Base-by-base conservation (phyloP, 257 asterid species). In the Dorcoceras hygrometricum region DNA sequence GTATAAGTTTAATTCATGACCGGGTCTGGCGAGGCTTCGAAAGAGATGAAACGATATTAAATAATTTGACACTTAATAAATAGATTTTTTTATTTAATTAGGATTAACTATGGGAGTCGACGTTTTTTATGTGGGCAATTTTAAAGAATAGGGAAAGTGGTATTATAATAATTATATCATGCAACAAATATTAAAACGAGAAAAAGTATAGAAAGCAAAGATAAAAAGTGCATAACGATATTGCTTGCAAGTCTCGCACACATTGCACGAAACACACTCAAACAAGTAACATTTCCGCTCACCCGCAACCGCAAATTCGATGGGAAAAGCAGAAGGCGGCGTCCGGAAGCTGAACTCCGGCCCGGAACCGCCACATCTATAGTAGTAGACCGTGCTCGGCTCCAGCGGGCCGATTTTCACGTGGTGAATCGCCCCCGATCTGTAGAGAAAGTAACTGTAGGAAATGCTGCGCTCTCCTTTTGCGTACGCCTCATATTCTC, bases 341-440 rank as follows among this genome's bases (percentile, higher is more conserved):
- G 83, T 80, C 63, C 78, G 80, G 73, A 83, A 64, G 57, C 74
- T 74, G 65, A 80, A 76, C 70, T 80, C 86, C 16, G 76, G 76
- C 66, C 75, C 86, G 65, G 57, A 59, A 25, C 85, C 80, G 6
- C 88, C 88, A 60, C 88, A 83, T 34, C 68, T 62, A 51, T 83
- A 83, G 66, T 63, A 83, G 59, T 83, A 83, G 23, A 78, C 23
- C 0, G 74, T 83, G 75, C 57, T 67, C 65, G 73, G 72, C 63
- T 70, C 74, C 76, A 83, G 63, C 23, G 88, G 88, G 31, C 88
- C 88, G 34, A 83, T 80, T 22, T 77, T 81, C 32, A 80, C 66
- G 39, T 83, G 83, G 58, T 83, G 86, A 60, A 83, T 80, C 75
- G 31, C 71, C 32, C 88, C 88, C 6, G 88, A 83, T n/a, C 25